phyloP scores from a whole-genome alignment of 345 rosid species.

The Hypericum androsaemum region DNA sequence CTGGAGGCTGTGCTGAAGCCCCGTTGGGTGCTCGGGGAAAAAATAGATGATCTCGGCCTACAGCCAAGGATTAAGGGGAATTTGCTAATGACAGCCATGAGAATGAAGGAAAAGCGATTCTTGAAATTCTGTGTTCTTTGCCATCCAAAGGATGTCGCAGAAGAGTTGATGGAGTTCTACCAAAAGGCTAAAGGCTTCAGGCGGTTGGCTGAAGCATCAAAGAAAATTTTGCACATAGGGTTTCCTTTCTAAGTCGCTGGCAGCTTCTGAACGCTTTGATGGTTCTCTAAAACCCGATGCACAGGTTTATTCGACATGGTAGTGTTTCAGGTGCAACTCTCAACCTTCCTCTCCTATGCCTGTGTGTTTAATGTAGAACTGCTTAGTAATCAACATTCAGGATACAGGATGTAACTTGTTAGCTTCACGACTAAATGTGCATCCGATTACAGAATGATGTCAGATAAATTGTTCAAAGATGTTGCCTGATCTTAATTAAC shows the following conservation, averaged over 20 bases:
- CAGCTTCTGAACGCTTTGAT: background rate
- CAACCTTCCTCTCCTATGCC: too few species aligned
- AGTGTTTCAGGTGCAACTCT: too few species aligned
- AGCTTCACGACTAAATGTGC: too few species aligned
- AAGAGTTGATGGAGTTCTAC: conserved; percentile 47
- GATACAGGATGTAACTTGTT: too few species aligned
- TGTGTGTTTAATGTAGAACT: too few species aligned
- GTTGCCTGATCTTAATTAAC: too few species aligned
- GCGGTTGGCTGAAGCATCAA: conserved; percentile 58
- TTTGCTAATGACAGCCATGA: conserved; percentile 34
- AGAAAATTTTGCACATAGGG: conserved; percentile 33
- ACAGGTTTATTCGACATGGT: too few species aligned
- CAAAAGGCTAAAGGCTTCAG: conserved; percentile 34
- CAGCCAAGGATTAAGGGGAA: conserved; percentile 35
- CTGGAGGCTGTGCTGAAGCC: conserved; percentile 56
- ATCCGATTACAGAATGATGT: too few species aligned
- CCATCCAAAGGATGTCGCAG: conserved; percentile 43
- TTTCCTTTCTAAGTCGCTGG: conserved; percentile 51
- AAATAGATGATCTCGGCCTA: conserved; percentile 55
- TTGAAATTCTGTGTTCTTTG: conserved; percentile 45
- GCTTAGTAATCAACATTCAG: too few species aligned
- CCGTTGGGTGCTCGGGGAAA: conserved; percentile 38
- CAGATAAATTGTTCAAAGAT: too few species aligned
- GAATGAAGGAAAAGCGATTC: conserved; percentile 61
- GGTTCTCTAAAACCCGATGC: background rate